These are phyloP conservation scores for Miscanthus lutarioriparius DNA, from an alignment of 176 grass and related monocot genomes.

Conservation along the genomic window DNA sequence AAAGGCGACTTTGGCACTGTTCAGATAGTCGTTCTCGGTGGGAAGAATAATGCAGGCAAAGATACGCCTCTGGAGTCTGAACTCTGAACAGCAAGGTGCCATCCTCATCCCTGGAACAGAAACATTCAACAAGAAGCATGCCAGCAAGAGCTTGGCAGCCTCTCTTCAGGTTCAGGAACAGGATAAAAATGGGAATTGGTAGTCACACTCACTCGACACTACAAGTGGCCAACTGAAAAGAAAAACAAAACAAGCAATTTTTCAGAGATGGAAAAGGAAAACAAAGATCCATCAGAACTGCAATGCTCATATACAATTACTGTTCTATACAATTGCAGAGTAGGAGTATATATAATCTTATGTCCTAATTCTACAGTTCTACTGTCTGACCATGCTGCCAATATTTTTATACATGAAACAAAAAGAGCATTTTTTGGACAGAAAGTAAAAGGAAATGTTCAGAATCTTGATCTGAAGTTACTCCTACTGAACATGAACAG, in stretches of 20 bases:
- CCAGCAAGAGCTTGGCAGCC: background rate
- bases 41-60: slow-evolving; percentile 20
- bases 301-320: too few species aligned
- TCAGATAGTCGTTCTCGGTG: slow-evolving; percentile 2
- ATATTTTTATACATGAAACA: background rate
- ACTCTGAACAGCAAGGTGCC: too few species aligned
- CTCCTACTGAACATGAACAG: too few species aligned
- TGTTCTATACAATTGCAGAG: too few species aligned
- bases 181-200: slow-evolving; percentile 3
- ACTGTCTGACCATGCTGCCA: background rate
- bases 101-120: too few species aligned
- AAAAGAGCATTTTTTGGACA: background rate
- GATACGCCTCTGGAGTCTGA: slow-evolving; percentile 16
- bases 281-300: background rate
- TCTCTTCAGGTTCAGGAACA: background rate
- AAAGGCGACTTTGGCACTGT: slow-evolving; percentile 31
- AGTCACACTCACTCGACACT: background rate
- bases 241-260: background rate
- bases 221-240: background rate
- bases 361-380: background rate
- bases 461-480: background rate
- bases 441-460: background rate
- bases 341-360: too few species aligned
- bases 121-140: too few species aligned
- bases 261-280: slow-evolving; percentile 8